A percentile compares a stretch with the other conserved stretches of the same genome.
Conservation (phyloP, 768 basidiomycete genomes). For the Termitomyces titanicus region DNA sequence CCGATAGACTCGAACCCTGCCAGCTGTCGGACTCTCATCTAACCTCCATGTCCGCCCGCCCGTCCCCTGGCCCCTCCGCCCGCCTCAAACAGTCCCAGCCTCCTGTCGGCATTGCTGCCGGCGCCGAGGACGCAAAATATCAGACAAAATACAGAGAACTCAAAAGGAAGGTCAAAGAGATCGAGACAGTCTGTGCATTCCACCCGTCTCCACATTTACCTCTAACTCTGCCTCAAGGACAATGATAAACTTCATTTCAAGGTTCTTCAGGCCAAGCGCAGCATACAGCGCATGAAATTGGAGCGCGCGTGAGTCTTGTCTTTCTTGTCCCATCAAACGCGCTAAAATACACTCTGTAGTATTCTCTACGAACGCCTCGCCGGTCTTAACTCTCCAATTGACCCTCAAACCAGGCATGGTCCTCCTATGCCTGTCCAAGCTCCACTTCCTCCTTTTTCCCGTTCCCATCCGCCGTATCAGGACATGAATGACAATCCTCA, state of each 20-base stretch:
- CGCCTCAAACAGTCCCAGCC: slow-evolving; percentile 48
- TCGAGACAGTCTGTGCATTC: slow-evolving; percentile 57
- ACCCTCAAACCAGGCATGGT: slow-evolving; percentile 36
- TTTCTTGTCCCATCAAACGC: slow-evolving; percentile 14
- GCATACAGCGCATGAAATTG: slow-evolving; percentile 82
- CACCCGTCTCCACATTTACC: slow-evolving; percentile 7
- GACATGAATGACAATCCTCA: slow-evolving; percentile 34
- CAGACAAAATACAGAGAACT: slow-evolving; percentile 86
- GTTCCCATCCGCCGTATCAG: slow-evolving; percentile 32
- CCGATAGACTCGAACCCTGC: slow-evolving; percentile 22
- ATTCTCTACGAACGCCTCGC: slow-evolving; percentile 79
- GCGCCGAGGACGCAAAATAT: slow-evolving; percentile 84
- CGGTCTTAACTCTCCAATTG: slow-evolving; percentile 54
- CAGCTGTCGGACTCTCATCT: slow-evolving; percentile 33
- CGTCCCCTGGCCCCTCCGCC: slow-evolving; percentile 46
- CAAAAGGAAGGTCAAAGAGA: slow-evolving; percentile 84
- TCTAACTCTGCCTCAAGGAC: slow-evolving; percentile 47
- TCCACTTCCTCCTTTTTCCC: slow-evolving; percentile 30
- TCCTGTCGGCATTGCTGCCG: slow-evolving; percentile 64
- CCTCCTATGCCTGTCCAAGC: slow-evolving; percentile 27
- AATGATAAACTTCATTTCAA: slow-evolving; percentile 87
- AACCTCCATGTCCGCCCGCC: slow-evolving; percentile 66
- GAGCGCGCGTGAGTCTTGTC: slow-evolving; percentile 74
- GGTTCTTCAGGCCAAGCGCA: slow-evolving; percentile 73
- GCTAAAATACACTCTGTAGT: slow-evolving; percentile 25